Conservation (phyloP, 2,329 filamentous ascomycete species). For the Colletotrichum trifolii region DNA sequence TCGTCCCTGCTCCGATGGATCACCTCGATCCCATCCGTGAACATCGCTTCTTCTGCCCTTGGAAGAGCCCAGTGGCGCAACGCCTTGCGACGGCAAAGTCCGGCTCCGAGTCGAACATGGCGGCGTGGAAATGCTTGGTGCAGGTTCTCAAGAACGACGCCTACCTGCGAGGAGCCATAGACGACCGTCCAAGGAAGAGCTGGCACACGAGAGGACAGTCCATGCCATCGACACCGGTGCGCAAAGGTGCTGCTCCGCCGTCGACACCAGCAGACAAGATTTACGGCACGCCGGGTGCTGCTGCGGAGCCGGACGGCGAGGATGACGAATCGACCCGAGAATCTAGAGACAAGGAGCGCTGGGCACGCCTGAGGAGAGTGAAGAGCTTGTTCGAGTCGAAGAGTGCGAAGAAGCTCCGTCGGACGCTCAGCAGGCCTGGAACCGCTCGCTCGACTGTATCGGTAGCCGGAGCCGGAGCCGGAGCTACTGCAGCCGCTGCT, state of each 20-base stretch:
- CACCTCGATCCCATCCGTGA: conserved; percentile 76
- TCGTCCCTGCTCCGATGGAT: conserved; percentile 71
- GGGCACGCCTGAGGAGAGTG: conserved; percentile 76
- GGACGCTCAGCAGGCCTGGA: conserved; percentile 54
- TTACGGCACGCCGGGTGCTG: conserved; percentile 36
- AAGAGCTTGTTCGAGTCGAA: conserved; percentile 79
- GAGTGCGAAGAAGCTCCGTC: conserved; percentile 63
- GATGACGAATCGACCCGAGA: conserved; percentile 59
- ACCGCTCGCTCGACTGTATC: conserved; percentile 49
- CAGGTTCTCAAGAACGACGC: conserved; percentile 69
- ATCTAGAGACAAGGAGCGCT: conserved; percentile 77
- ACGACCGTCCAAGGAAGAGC: conserved; percentile 38
- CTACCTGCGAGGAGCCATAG: conserved; percentile 54
- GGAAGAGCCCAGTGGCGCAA: conserved; percentile 75
- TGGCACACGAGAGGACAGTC: conserved; percentile 30
- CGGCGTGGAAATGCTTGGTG: conserved; percentile 67
- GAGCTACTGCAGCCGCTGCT: neutral
- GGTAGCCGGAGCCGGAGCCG: conserved; percentile 11
- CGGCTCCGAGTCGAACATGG: conserved; percentile 49
- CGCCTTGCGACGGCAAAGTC: conserved; percentile 51
- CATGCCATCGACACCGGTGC: conserved; percentile 32
- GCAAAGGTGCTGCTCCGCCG: conserved; percentile 24
- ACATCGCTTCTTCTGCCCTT: conserved; percentile 87
- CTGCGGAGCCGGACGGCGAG: conserved; percentile 44
- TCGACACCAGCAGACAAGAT: conserved; percentile 28